Evolutionary conservation across 1,139 yeast species (phyloP).

Genomic region (Zygosaccharomyces sapae): DNA sequence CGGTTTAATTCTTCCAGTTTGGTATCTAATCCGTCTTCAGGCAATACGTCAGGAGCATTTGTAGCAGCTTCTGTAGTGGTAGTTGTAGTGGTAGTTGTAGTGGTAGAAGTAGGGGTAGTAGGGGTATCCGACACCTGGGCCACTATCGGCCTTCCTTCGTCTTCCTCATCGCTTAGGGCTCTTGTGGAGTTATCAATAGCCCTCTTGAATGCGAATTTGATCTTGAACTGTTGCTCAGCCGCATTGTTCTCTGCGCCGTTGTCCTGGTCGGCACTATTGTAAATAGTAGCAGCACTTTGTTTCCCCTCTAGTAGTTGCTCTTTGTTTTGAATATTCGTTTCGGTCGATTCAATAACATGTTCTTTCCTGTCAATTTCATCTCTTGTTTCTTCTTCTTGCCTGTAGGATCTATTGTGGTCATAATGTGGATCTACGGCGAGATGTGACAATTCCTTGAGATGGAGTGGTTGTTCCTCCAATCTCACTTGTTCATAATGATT

Average conservation of each 20-base stretch:
- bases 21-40: constrained; percentile 17
- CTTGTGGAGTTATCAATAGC: constrained; percentile 20
- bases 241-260: constrained; percentile 1
- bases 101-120: constrained; percentile 8
- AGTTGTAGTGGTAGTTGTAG: constrained; percentile 4
- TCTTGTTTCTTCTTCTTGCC: constrained; percentile 21
- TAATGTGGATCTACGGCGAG: constrained; percentile 26
- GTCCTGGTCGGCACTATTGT: neutral
- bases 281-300: neutral
- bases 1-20: constrained; percentile 19
- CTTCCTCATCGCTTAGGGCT: constrained; percentile 5
- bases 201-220: constrained; percentile 26
- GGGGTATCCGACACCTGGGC: neutral
- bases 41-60: constrained; percentile 8
- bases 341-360: constrained; percentile 2
- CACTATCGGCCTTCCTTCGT: neutral
- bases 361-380: constrained; percentile 26
- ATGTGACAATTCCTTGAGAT: constrained; percentile 27
- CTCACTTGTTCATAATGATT: constrained; percentile 23
- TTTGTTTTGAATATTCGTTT: neutral
- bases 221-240: constrained; percentile 17
- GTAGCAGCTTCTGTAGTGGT: neutral
- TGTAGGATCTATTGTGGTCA: constrained; percentile 29
- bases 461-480: constrained; percentile 18
- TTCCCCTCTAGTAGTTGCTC: constrained; percentile 2